Conservation (phyloP, 352 stramenopile genomes). For the Globisporangium paddicum region DNA sequence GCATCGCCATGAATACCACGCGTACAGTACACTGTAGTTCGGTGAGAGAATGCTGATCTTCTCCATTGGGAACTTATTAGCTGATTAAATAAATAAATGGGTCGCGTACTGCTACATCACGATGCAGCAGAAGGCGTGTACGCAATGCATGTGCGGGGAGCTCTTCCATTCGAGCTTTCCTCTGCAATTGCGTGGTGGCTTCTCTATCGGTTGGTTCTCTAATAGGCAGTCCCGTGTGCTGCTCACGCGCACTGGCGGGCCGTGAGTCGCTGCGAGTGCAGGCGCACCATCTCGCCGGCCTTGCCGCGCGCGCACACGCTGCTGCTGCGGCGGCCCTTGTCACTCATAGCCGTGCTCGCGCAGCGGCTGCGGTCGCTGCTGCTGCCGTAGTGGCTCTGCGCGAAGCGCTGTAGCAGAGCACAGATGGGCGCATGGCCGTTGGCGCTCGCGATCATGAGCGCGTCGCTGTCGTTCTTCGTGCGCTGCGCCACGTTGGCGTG, state of each 20-base stretch:
- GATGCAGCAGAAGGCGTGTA: too few species aligned
- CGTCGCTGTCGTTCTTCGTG: slow-evolving; percentile 76
- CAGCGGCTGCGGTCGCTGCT: background rate
- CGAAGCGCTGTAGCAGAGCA: slow-evolving; percentile 57
- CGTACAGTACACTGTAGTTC: too few species aligned
- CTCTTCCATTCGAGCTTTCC: slow-evolving; percentile 14
- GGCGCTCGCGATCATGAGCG: slow-evolving; percentile 64
- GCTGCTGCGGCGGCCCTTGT: slow-evolving; percentile 12
- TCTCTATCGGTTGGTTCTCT: too few species aligned
- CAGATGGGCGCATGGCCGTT: slow-evolving; percentile 64
- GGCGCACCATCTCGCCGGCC: slow-evolving; percentile 29
- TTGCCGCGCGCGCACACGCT: slow-evolving; percentile 28
- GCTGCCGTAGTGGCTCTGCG: slow-evolving; percentile 1
- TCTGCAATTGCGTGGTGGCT: background rate
- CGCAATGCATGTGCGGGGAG: too few species aligned
- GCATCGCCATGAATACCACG: too few species aligned
- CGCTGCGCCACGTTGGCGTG: slow-evolving; percentile 57
- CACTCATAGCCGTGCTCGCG: slow-evolving; percentile 12
- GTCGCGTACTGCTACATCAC: too few species aligned
- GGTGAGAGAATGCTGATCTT: too few species aligned
- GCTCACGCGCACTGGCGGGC: slow-evolving; percentile 13
- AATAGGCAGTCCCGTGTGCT: too few species aligned
- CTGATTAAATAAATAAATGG: too few species aligned
- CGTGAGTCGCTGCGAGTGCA: slow-evolving; percentile 32
- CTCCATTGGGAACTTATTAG: too few species aligned